Conservation (phyloP, 116 monocot genomes). For the Cymodocea nodosa region DNA sequence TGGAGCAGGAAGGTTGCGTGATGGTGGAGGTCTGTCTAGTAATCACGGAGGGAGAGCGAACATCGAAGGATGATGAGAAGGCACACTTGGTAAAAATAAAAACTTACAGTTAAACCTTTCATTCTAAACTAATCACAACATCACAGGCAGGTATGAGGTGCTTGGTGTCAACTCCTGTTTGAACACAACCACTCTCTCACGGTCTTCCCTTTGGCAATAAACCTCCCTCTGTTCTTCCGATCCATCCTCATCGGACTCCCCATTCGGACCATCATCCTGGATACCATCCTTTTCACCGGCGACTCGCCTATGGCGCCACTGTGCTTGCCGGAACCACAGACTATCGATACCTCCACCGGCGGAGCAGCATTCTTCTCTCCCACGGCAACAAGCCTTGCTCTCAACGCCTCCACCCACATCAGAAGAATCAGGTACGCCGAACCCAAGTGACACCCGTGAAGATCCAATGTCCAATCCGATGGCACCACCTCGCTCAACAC, state of each 20-base stretch:
- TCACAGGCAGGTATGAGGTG: too few species aligned
- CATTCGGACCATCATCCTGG: slow-evolving; percentile 33
- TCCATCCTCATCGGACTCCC: slow-evolving; percentile 54
- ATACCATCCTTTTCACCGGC: slow-evolving; percentile 44
- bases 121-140: too few species aligned
- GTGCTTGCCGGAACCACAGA: slow-evolving; percentile 66
- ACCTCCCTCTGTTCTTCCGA: slow-evolving; percentile 61
- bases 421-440: slow-evolving; percentile 53
- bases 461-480: slow-evolving; percentile 51
- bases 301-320: slow-evolving; percentile 46
- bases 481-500: slow-evolving; percentile 28
- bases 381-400: slow-evolving; percentile 3
- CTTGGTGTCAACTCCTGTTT: too few species aligned
- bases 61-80: too few species aligned
- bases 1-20: too few species aligned
- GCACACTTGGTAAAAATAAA: too few species aligned
- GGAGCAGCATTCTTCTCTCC: slow-evolving; percentile 4
- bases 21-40: too few species aligned
- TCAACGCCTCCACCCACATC: slow-evolving; percentile 53
- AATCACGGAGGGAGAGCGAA: too few species aligned
- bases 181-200: slow-evolving; percentile 66
- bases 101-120: too few species aligned
- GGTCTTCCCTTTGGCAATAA: slow-evolving; percentile 43
- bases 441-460: slow-evolving; percentile 63
- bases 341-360: slow-evolving; percentile 36